Conservation (phyloP, 2,329 filamentous ascomycete genomes). For the Cladosporium sp. region DNA sequence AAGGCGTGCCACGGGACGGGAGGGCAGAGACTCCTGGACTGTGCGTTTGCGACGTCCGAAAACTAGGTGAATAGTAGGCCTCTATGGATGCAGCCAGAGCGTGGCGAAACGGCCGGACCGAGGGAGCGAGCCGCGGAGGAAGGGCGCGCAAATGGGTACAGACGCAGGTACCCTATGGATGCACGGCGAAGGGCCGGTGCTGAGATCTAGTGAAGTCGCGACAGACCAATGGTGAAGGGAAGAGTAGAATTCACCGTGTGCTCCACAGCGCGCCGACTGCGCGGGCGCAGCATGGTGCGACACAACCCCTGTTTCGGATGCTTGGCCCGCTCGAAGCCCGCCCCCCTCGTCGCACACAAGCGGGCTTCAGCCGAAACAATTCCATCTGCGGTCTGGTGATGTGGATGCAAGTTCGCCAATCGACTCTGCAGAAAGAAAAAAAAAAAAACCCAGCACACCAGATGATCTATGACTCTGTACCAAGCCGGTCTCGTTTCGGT, state of each 20-base stretch:
- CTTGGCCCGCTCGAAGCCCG: conserved; percentile 1
- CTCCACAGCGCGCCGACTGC: background rate
- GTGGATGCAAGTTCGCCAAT: background rate
- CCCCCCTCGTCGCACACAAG: background rate
- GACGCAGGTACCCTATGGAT: conserved; percentile 7
- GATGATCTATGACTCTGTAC: no score
- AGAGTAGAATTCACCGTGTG: background rate
- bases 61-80: conserved; percentile 4
- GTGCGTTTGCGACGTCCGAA: background rate
- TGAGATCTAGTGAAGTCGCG: conserved; percentile 11
- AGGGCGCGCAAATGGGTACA: conserved; percentile 6
- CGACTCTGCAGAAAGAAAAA: no score
- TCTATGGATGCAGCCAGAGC: conserved; percentile 7
- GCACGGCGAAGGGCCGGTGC: conserved; percentile 5
- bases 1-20: background rate
- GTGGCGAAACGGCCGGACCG: conserved; percentile 5
- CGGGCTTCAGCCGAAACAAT: conserved; percentile 4
- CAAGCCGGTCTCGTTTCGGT: conserved; percentile 3
- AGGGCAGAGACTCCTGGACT: background rate
- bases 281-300: conserved; percentile 1
- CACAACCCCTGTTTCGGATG: conserved; percentile 10
- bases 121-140: background rate
- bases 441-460: no score
- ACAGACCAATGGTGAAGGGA: background rate
- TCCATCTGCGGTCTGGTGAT: background rate